phyloP scores from a whole-genome alignment of 2,329 filamentous ascomycete species.

The Coniochaeta sp. region DNA sequence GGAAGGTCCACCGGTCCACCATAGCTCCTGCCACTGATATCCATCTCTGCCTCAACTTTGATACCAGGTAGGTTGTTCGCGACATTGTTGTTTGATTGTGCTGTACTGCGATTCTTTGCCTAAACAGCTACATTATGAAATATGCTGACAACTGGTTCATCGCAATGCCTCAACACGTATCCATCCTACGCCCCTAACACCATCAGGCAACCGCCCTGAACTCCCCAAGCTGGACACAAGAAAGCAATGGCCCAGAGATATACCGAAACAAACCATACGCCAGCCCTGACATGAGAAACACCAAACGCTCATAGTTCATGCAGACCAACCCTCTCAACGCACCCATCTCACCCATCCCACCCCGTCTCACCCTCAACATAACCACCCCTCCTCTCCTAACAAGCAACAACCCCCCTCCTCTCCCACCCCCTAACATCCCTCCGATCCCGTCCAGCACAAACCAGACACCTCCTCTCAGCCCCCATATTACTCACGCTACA shows the following conservation, averaged over 20 bases:
- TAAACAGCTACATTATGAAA: background rate
- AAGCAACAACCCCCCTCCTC: background rate
- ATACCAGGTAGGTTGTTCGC: too few species aligned
- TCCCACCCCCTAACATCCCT: slow-evolving; percentile 12
- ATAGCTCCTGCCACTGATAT: too few species aligned
- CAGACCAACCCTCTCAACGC: too few species aligned
- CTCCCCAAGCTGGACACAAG: background rate
- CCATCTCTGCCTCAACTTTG: too few species aligned
- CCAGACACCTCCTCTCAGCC: slow-evolving; percentile 44
- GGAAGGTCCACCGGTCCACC: too few species aligned
- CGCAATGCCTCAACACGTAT: background rate
- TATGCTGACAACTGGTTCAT: background rate
- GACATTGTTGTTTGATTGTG: background rate
- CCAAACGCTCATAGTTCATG: too few species aligned
- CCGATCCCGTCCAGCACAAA: slow-evolving; percentile 41
- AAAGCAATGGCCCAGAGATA: too few species aligned
- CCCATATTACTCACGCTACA: slow-evolving; percentile 54
- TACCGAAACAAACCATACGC: too few species aligned
- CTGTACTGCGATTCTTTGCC: background rate
- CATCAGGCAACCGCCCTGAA: background rate
- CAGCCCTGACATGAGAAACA: too few species aligned
- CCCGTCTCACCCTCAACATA: too few species aligned
- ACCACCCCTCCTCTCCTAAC: too few species aligned
- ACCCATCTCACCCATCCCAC: background rate
- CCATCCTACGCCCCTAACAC: background rate